Percentiles rank a stretch among this genome's conserved stretches.
These are phyloP conservation scores for Colletotrichum spinosum DNA, from an alignment of 2,329 filamentous ascomycete species.

Conservation along the genomic window DNA sequence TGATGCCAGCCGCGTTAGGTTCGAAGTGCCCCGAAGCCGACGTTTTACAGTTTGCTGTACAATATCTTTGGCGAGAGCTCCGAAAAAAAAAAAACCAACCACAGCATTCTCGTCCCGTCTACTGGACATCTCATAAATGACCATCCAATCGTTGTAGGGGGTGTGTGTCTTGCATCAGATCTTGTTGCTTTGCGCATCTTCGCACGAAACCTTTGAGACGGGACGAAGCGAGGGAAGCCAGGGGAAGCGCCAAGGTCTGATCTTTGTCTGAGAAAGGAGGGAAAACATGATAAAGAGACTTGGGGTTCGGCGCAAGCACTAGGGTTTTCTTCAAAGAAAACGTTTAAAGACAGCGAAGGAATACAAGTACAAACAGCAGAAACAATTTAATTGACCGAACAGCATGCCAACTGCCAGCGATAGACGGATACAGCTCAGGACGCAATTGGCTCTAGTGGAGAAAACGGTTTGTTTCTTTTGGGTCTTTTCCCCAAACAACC, in stretches of 20 bases:
- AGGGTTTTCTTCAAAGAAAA: conserved; percentile 21
- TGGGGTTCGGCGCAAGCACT: background rate
- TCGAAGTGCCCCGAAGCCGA: too few relatives aligned
- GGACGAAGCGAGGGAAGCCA: conserved; percentile 26
- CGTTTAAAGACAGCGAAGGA: background rate
- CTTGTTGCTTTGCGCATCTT: conserved; percentile 1
- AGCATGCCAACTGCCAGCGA: conserved; percentile 5
- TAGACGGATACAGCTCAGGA: conserved; percentile 7
- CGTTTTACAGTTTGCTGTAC: too few relatives aligned
- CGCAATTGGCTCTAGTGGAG: conserved; percentile 10
- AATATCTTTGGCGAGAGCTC: too few relatives aligned
- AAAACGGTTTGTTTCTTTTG: conserved; percentile 27
- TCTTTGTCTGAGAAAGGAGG: conserved; percentile 14
- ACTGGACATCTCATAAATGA: background rate
- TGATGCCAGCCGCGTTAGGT: too few relatives aligned
- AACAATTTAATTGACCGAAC: background rate
- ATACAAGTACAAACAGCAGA: background rate
- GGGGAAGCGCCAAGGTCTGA: conserved; percentile 4
- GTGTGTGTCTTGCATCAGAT: conserved; percentile 14
- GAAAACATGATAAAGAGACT: background rate
- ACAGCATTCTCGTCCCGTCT: background rate
- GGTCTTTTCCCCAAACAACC: conserved; percentile 9
- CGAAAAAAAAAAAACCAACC: background rate
- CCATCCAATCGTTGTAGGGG: too few relatives aligned
- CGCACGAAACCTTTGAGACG: conserved; percentile 27